These are phyloP conservation scores for Daldinia decipiens DNA, from an alignment of 495 filamentous ascomycete genomes.

Conservation along the genomic window DNA sequence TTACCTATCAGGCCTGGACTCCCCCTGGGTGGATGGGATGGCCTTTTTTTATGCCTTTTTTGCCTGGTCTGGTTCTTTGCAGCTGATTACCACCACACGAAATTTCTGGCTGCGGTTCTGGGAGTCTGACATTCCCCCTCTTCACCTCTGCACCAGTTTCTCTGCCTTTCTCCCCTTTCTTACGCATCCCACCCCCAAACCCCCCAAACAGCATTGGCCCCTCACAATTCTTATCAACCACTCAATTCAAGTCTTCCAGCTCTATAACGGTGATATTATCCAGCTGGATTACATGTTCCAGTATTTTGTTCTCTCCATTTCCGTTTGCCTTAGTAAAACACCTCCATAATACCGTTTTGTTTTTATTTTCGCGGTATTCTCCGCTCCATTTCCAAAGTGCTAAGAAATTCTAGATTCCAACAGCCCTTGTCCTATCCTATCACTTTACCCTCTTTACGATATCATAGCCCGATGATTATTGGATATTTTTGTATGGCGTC, in stretches of 20 bases:
- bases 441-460: constrained; percentile 15
- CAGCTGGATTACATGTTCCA: not conserved
- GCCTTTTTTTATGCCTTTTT: constrained; percentile 39
- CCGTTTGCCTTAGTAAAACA: not conserved
- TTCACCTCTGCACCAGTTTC: constrained; percentile 31
- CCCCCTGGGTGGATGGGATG: constrained; percentile 29
- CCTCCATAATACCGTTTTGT: not conserved
- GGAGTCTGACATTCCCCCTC: constrained; percentile 47
- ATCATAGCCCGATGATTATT: constrained; percentile 12
- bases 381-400: constrained; percentile 7
- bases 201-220: not conserved
- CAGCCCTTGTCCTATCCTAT: not conserved
- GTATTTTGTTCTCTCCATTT: not conserved
- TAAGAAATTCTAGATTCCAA: not conserved
- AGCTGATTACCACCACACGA: constrained; percentile 51
- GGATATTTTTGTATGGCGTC: constrained; percentile 14
- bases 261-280: not conserved
- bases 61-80: constrained; percentile 47
- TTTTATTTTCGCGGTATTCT: not conserved
- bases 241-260: not conserved
- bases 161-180: constrained; percentile 40
- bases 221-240: not conserved
- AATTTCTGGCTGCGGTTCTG: constrained; percentile 38
- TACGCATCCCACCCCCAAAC: constrained; percentile 20
- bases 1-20: constrained; percentile 31